Conservation (phyloP, 2,329 filamentous ascomycete genomes). For the Grosmannia clavigera region DNA sequence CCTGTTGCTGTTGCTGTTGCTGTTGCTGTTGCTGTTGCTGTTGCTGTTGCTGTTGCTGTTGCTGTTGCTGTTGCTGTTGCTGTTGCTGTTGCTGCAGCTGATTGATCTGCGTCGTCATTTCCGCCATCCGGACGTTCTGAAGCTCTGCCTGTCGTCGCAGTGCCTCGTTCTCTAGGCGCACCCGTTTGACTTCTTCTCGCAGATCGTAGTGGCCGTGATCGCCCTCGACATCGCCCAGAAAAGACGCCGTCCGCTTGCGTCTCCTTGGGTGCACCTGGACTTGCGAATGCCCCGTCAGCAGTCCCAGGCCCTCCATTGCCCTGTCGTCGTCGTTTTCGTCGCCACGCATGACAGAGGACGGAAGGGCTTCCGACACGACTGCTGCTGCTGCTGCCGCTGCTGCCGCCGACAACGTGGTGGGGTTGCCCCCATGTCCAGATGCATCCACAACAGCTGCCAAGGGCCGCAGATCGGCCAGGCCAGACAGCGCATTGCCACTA, state of each 20-base stretch:
- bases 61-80: conserved; percentile 15
- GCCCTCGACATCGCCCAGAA: conserved; percentile 13
- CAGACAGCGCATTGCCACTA: background rate
- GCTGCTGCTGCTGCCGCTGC: background rate
- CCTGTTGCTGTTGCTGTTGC: background rate
- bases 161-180: conserved; percentile 53
- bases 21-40: background rate
- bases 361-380: background rate
- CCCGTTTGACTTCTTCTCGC: conserved; percentile 52
- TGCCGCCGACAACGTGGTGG: background rate
- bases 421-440: background rate
- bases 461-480: conserved; percentile 4
- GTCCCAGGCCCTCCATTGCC: conserved; percentile 6
- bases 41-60: background rate
- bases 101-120: conserved; percentile 36
- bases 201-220: conserved; percentile 34
- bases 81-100: conserved; percentile 24
- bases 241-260: conserved; percentile 7
- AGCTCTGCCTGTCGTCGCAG: conserved; percentile 37
- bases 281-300: background rate
- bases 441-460: conserved; percentile 1
- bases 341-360: background rate
- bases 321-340: background rate
- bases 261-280: background rate
- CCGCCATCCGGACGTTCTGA: conserved; percentile 32